phyloP scores from a whole-genome alignment of 2,329 filamentous ascomycete species.

The Colletotrichum siamense region DNA sequence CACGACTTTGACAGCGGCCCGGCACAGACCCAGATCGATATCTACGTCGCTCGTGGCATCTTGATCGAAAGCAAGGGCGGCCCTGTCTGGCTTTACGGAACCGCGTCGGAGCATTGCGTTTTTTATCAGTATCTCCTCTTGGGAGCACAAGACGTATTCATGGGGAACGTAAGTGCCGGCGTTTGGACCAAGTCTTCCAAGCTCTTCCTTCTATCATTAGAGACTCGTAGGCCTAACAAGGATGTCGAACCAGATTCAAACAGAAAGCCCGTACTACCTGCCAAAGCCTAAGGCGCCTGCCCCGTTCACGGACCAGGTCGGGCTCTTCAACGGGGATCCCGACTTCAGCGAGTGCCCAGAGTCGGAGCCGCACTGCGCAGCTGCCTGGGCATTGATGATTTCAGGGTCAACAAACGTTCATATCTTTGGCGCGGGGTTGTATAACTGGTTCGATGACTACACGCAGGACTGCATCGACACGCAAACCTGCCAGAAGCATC shows the following conservation, averaged over 20 bases:
- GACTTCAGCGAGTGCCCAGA: constrained; percentile 13
- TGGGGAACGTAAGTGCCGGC: constrained; percentile 41
- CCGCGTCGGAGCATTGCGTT: constrained; percentile 30
- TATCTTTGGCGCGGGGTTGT: constrained; percentile 31
- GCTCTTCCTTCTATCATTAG: neutral
- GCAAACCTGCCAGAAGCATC: constrained; percentile 27
- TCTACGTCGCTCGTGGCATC: constrained; percentile 41
- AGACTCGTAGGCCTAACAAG: constrained; percentile 16
- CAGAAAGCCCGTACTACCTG: constrained; percentile 33
- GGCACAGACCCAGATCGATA: constrained; percentile 30
- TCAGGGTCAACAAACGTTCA: constrained; percentile 24
- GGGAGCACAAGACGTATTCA: constrained; percentile 49
- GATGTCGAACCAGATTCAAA: constrained; percentile 46
- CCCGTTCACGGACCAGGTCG: constrained; percentile 23
- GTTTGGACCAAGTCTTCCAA: neutral
- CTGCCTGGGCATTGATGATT: constrained; percentile 30
- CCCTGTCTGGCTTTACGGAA: constrained; percentile 28
- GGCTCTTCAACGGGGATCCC: constrained; percentile 14
- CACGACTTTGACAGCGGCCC: constrained; percentile 53
- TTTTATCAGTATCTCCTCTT: constrained; percentile 56
- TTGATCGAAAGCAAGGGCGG: constrained; percentile 30
- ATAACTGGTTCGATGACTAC: constrained; percentile 32
- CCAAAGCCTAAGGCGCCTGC: constrained; percentile 24
- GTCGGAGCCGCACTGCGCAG: constrained; percentile 19
- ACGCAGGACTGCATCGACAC: constrained; percentile 28